These are phyloP conservation scores for Ceratocystis cubensis DNA, from an alignment of 2,329 filamentous ascomycete species.

Conservation along the genomic window DNA sequence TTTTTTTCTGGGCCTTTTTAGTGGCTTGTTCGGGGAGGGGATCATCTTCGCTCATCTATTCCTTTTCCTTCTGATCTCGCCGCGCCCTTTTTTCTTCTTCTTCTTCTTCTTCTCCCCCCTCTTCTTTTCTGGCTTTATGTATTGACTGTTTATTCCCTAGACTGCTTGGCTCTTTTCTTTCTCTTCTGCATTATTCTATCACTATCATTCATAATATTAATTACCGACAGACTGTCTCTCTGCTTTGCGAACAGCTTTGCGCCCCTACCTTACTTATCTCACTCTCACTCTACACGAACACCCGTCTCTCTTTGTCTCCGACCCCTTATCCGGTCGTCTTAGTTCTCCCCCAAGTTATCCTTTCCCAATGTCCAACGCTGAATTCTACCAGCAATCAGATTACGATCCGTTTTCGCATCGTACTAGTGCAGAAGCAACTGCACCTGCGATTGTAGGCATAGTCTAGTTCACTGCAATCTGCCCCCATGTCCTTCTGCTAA, in stretches of 20 bases:
- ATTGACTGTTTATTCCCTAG: background rate
- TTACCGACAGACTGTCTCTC: background rate
- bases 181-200: background rate
- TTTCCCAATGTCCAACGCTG: constrained; percentile 17
- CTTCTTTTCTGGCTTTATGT: background rate
- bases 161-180: background rate
- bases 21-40: constrained; percentile 1
- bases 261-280: background rate
- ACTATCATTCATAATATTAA: background rate
- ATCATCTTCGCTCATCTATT: constrained; percentile 4
- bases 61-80: constrained; percentile 4
- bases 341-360: background rate
- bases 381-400: constrained; percentile 17
- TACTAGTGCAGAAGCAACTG: background rate
- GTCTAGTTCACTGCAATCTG: background rate
- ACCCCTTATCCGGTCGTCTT: background rate
- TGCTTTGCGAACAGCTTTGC: background rate
- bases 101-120: background rate
- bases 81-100: constrained; percentile 1
- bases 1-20: constrained; percentile 1
- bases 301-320: background rate
- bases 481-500: constrained; percentile 8
- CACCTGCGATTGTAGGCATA: constrained; percentile 10
- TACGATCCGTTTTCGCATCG: constrained; percentile 18
- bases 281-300: background rate